Base-by-base conservation (phyloP, 1,284 basidiomycete genomes). In the Cryptococcus hybrid region DNA sequence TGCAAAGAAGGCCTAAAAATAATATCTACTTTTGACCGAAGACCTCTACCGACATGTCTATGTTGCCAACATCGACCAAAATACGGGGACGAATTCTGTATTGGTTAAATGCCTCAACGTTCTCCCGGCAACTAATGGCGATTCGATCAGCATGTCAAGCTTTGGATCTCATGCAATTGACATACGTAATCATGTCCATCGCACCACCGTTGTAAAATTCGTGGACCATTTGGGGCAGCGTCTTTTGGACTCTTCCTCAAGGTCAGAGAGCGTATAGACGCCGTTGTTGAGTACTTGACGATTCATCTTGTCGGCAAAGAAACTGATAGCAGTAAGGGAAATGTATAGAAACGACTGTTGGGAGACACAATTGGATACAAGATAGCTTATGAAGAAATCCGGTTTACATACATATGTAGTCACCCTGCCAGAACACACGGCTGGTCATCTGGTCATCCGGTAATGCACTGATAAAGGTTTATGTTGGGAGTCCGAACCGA, bases 81-180 rank as follows among this genome's bases (percentile, higher is more conserved):
- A 74, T 58, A 2, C 71, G 59, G 3, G 71, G 71, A 1, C 68
- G 64, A 15, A 74, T 57, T 30, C 64, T 57, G 54, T 69, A 64
- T 34, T 64, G 63, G 54, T 67, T 53, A 50, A 57, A 73, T 1
- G 69, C 66, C 5, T 53, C 46, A 5, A 56, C 58, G 59, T 71
- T 73, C 48, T 68, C 65, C 36, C 51, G 39, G n/a, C 57, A 13
- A 5, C 63, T 62, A 45, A 8, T 9, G 15, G 39, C 35, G 40
- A 15, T 51, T 24, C 24, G 35, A 15, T 45, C 30, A 44, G 47
- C 12, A 24, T 24, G 8, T 15, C 24, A 13, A 15, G 24, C 12
- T 18, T 15, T 8, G 43, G 7, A 5, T 5, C 9, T n/a, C n/a
- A 2, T 13, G 7, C 4, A n/a, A 6, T 12, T 8, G 24, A 40